Conservation (phyloP, 305 asterid species). For the Coffea humblotiana region DNA sequence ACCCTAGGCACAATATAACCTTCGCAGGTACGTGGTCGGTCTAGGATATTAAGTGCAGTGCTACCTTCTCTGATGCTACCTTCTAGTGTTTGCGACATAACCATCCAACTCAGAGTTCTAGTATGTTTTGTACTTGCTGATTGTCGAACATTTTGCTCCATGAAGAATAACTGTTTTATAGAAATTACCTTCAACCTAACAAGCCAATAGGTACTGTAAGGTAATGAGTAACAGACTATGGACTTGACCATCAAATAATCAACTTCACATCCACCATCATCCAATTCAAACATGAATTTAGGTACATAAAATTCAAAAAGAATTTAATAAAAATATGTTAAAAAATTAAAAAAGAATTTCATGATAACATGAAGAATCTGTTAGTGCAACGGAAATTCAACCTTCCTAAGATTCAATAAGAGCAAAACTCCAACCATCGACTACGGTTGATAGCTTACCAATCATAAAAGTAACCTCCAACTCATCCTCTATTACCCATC, state of each 20-base stretch:
- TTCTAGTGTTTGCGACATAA: background rate
- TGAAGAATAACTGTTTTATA: background rate
- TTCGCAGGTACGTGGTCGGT: background rate
- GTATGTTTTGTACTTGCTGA: background rate
- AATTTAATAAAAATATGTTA: too few species aligned
- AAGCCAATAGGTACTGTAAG: too few species aligned
- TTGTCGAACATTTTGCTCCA: background rate
- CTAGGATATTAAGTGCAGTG: background rate
- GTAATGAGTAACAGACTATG: too few species aligned
- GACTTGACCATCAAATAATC: too few species aligned
- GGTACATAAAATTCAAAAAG: too few species aligned
- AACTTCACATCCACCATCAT: too few species aligned
- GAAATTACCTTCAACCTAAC: too few species aligned
- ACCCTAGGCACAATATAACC: background rate
- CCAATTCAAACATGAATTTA: too few species aligned
- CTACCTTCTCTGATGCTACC: background rate
- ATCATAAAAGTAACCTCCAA: background rate
- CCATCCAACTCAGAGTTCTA: background rate
- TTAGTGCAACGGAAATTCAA: background rate
- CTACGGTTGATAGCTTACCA: background rate
- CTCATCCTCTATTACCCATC: background rate
- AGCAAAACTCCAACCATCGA: background rate
- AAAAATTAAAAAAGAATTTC: too few species aligned
- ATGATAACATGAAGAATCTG: background rate
- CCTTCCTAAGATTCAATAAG: background rate